Evolutionary conservation across 108 stramenopile species (phyloP).

Genomic region (Skeletonema grethae): DNA sequence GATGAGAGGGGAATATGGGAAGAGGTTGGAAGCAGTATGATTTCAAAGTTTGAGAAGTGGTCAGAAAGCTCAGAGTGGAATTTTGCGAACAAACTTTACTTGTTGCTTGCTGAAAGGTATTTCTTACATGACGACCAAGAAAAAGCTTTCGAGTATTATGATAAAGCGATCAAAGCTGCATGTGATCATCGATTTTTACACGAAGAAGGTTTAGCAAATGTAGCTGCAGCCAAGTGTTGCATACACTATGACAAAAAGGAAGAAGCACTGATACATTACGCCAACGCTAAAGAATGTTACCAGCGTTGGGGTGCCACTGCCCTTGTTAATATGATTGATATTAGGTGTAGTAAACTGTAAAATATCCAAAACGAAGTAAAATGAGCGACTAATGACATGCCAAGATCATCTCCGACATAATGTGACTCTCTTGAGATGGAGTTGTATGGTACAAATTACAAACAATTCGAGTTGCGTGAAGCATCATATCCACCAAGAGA

Average conservation of each 20-base stretch:
- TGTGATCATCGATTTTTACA: conserved; percentile 4
- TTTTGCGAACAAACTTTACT: background rate
- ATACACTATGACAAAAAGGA: background rate
- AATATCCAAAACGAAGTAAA: too few relatives aligned
- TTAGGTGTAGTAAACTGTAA: background rate
- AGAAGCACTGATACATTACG: background rate
- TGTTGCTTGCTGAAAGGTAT: background rate
- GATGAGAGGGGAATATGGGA: background rate
- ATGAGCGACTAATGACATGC: too few relatives aligned
- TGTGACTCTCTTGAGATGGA: too few relatives aligned
- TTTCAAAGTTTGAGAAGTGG: background rate
- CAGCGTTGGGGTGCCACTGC: background rate
- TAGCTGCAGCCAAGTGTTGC: background rate
- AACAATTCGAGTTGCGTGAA: too few relatives aligned
- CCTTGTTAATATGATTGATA: background rate
- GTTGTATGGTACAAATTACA: too few relatives aligned
- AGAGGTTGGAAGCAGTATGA: background rate
- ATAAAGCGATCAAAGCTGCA: background rate
- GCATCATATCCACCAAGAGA: too few relatives aligned
- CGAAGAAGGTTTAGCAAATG: conserved; percentile 5
- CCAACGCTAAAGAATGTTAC: background rate
- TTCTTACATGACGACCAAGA: background rate
- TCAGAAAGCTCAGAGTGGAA: background rate
- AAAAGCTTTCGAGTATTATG: background rate
- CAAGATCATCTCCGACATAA: too few relatives aligned